A percentile compares a stretch with the other conserved stretches of the same genome.
Conservation (phyloP, 2,329 filamentous ascomycete species). For the Scedosporium aurantiacum region DNA sequence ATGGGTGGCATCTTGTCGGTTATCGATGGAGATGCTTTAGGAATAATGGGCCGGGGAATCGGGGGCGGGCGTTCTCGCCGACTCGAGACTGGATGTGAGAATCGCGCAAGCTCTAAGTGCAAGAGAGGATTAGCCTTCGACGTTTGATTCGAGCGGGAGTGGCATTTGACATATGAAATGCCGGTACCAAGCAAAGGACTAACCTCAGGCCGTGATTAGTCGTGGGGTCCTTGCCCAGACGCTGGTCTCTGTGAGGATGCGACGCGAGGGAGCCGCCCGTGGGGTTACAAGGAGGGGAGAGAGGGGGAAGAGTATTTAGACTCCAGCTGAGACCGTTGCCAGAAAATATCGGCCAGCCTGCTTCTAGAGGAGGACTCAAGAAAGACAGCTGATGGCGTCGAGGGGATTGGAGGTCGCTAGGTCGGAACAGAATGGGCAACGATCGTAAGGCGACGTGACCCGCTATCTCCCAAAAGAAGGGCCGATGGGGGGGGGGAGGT, state of each 20-base stretch:
- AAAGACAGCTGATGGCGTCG: neutral
- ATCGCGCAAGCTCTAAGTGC: neutral
- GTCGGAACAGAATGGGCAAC: neutral
- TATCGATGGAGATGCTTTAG: neutral
- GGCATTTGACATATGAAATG: neutral
- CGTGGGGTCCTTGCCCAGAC: neutral
- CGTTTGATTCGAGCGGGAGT: neutral
- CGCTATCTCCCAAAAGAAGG: neutral
- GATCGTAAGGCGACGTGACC: neutral
- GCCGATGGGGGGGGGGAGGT: neutral
- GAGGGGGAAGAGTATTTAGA: neutral
- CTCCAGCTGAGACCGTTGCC: neutral
- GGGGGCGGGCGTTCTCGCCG: neutral
- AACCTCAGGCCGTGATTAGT: neutral
- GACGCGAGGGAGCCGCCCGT: neutral
- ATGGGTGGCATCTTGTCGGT: conserved; percentile 1
- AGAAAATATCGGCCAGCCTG: neutral
- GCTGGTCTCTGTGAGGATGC: neutral
- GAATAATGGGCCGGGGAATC: neutral
- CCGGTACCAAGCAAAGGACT: neutral
- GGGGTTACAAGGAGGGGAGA: neutral
- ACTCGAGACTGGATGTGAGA: neutral
- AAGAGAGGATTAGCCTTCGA: neutral
- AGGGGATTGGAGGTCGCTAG: neutral
- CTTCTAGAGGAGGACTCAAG: neutral